Base-by-base conservation (phyloP, 805 yeast species). In the Pichia pseudocactophila region DNA sequence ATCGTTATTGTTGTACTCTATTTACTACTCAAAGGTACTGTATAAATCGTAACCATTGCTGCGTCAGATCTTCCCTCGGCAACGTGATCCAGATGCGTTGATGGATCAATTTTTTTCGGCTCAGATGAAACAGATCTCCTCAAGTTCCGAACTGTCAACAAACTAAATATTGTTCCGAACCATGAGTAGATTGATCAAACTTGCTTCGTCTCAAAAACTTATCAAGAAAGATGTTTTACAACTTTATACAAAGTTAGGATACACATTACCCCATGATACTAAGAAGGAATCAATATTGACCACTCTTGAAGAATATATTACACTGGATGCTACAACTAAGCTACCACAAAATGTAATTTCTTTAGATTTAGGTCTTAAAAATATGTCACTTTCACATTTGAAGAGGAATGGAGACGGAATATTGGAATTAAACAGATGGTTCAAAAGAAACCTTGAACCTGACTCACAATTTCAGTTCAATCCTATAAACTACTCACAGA, bases 311-410 rank as follows among this genome's bases (percentile, higher is more conserved):
- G 18, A 11, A 15, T 19, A 31, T 8, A 22, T 39, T 12, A 12
- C 34, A 16, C 13, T 30, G 7, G n/a, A 25, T 28, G n/a, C 27
- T 5, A 10, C 2, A 8, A 27, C 33, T 28, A 36, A 18, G 20
- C 13, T 27, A 25, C 56, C 56, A 4, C 40, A 50, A n/a, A 46
- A 46, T 7, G 40, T 58, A 8, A 36, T 62, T 17, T 43, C 65
- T 0, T 49, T 64, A 17, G 68, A 64, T 42, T 49, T 62, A 44
- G 68, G 68, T 2, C 42, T 64, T 30, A 54, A 54, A 42, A 62
- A 64, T 42, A 62, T 64, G 45, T 56, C 66, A 2, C 49, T 62
- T 35, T 46, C 62, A 34, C 48, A 52, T 35, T 33, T 62, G 25
- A 32, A 51, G 3, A 28, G 40, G 1, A 36, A 40, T 11, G 18